Percentiles rank a stretch among this genome's conserved stretches.
Evolutionary conservation across 148 eudicot genomes (phyloP).

Genomic region (Dysphania ambrosioides): DNA sequence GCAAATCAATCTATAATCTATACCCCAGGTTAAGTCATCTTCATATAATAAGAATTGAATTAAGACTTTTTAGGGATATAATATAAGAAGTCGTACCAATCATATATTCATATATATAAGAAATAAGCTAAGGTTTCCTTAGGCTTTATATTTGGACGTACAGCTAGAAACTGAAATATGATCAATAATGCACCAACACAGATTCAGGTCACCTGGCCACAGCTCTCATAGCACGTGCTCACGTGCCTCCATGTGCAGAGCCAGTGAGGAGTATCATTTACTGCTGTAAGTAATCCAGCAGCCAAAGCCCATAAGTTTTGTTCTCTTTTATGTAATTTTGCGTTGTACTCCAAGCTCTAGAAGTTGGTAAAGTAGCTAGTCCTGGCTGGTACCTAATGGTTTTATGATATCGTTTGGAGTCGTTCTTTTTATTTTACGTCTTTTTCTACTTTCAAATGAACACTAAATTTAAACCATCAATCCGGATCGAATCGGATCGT

Average conservation of each 20-base stretch:
- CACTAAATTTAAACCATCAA: too few relatives aligned
- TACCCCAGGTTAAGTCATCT: background rate
- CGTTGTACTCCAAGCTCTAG: too few relatives aligned
- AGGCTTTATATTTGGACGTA: background rate
- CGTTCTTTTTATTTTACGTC: too few relatives aligned
- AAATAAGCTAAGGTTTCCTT: background rate
- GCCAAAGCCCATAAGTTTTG: background rate
- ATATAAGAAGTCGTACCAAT: constrained; percentile 3
- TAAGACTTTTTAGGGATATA: background rate
- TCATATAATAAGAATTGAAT: too few relatives aligned
- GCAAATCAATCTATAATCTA: constrained; percentile 4
- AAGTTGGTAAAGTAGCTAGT: too few relatives aligned
- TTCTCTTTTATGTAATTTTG: too few relatives aligned
- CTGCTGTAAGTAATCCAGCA: constrained; percentile 17
- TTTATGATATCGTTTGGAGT: too few relatives aligned
- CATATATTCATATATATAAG: too few relatives aligned
- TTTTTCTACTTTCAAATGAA: too few relatives aligned
- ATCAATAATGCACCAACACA: background rate
- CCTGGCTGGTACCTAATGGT: too few relatives aligned
- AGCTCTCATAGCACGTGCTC: constrained; percentile 28
- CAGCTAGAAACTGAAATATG: background rate
- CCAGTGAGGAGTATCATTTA: constrained; percentile 26
- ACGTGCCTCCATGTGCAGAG: constrained; percentile 37
- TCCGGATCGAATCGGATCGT: too few relatives aligned
- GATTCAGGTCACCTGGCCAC: constrained; percentile 28